Percentiles rank a stretch among this genome's conserved stretches.
These are phyloP conservation scores for Trebouxia sp. DNA, from an alignment of 139 green algal species.

Conservation along the genomic window DNA sequence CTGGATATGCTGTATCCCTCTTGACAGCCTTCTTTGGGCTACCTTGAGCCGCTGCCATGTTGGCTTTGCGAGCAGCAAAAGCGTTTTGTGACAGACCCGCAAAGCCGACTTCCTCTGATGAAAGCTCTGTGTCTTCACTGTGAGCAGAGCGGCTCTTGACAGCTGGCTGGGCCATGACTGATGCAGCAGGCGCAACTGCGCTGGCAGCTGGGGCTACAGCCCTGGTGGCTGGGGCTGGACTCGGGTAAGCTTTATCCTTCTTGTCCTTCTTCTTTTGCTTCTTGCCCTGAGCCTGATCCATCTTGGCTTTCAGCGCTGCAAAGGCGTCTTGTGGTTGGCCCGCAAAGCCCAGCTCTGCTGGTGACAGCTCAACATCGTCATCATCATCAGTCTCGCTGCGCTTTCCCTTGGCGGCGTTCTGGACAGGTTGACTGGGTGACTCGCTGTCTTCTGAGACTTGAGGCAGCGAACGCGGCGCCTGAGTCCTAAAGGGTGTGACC, in stretches of 20 bases:
- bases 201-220: background rate
- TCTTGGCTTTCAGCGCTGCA: slow-evolving; percentile 18
- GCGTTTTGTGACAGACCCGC: too few relatives aligned
- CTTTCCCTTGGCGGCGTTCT: background rate
- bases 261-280: slow-evolving; percentile 20
- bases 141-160: too few relatives aligned
- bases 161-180: background rate
- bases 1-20: too few relatives aligned
- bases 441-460: too few relatives aligned
- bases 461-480: too few relatives aligned
- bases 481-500: too few relatives aligned
- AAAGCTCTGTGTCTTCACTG: too few relatives aligned
- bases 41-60: too few relatives aligned
- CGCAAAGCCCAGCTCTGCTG: slow-evolving; percentile 12
- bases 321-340: slow-evolving; percentile 1
- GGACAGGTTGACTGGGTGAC: background rate
- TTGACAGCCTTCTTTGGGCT: too few relatives aligned
- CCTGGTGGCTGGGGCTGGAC: background rate
- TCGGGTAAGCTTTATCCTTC: background rate
- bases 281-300: slow-evolving; percentile 7
- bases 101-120: too few relatives aligned
- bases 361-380: slow-evolving; percentile 1
- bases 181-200: background rate
- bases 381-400: background rate
- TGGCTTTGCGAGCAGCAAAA: too few relatives aligned